Conservation (phyloP, 139 green algal genomes). For the Penium margaritaceum region DNA sequence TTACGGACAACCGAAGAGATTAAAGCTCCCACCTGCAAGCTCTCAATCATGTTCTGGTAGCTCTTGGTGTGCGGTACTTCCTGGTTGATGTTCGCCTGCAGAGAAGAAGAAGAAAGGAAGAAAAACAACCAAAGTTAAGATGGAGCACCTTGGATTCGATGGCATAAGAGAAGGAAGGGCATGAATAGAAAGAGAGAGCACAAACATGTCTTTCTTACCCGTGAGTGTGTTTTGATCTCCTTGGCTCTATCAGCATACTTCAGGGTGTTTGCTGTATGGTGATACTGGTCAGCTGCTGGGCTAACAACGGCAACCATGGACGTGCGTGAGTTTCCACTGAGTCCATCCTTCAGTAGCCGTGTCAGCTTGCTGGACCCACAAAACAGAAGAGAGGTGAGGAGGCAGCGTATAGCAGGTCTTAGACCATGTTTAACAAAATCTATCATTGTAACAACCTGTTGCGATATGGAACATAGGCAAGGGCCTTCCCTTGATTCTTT, state of each 20-base stretch:
- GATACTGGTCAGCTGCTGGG: constrained; percentile 60
- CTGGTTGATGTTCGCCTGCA: constrained; percentile 60
- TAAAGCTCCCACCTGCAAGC: neutral
- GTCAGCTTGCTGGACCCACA: constrained; percentile 76
- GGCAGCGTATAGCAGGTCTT: neutral
- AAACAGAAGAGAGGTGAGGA: constrained; percentile 55
- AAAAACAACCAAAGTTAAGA: neutral
- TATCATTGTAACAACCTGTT: constrained; percentile 27
- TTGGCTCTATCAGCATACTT: constrained; percentile 68
- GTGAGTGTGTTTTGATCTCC: constrained; percentile 82
- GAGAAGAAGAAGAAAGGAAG: too few relatives aligned
- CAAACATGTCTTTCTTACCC: neutral
- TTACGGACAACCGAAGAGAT: too few relatives aligned
- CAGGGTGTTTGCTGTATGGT: constrained; percentile 68
- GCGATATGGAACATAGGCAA: constrained; percentile 21
- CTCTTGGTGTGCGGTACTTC: constrained; percentile 72
- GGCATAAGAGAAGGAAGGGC: neutral
- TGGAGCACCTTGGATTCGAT: constrained; percentile 53
- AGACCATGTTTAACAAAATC: too few relatives aligned
- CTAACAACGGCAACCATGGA: constrained; percentile 78
- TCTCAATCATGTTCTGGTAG: constrained; percentile 72
- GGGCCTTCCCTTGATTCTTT: constrained; percentile 19
- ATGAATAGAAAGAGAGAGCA: neutral
- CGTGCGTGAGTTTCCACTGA: constrained; percentile 69
- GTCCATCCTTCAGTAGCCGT: constrained; percentile 56